Percentiles rank a stretch among this genome's conserved stretches.
Conservation (phyloP, 2,329 filamentous ascomycete species). For the Fusarium stilboides region DNA sequence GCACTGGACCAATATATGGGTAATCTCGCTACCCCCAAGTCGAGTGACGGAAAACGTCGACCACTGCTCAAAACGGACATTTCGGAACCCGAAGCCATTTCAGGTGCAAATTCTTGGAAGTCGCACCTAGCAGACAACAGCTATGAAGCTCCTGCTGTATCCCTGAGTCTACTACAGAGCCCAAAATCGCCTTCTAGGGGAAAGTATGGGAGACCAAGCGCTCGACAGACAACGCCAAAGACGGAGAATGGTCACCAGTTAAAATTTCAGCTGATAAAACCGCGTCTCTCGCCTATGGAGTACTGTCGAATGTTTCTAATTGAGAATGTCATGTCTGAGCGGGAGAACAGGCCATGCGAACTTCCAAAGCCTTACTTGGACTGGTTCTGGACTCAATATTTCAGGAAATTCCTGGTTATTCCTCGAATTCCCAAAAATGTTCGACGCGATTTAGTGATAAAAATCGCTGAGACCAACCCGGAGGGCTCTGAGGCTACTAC, state of each 20-base stretch:
- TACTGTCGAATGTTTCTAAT: slow-evolving; percentile 56
- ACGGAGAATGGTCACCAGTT: slow-evolving; percentile 3
- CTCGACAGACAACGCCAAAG: slow-evolving; percentile 7
- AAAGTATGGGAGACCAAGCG: background rate
- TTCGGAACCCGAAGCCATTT: slow-evolving; percentile 43
- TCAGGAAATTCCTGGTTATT: slow-evolving; percentile 58
- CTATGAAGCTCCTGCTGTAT: slow-evolving; percentile 1
- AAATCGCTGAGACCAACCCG: too few relatives aligned
- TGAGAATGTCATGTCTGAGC: slow-evolving; percentile 51
- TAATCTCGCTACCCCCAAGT: slow-evolving; percentile 9
- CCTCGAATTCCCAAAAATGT: slow-evolving; percentile 53
- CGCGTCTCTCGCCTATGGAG: slow-evolving; percentile 59
- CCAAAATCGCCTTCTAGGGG: background rate
- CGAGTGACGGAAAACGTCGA: slow-evolving; percentile 26
- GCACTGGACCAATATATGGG: slow-evolving; percentile 3
- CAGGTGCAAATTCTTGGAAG: slow-evolving; percentile 7
- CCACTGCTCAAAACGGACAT: slow-evolving; percentile 45
- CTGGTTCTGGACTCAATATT: slow-evolving; percentile 55
- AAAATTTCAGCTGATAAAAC: slow-evolving; percentile 40
- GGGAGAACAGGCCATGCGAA: slow-evolving; percentile 47
- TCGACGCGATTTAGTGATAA: slow-evolving; percentile 30
- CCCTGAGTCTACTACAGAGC: background rate
- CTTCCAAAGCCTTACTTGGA: slow-evolving; percentile 51
- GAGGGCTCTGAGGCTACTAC: background rate
- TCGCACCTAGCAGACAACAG: slow-evolving; percentile 2